phyloP scores from a whole-genome alignment of 345 rosid species.

The Carallia brachiata region DNA sequence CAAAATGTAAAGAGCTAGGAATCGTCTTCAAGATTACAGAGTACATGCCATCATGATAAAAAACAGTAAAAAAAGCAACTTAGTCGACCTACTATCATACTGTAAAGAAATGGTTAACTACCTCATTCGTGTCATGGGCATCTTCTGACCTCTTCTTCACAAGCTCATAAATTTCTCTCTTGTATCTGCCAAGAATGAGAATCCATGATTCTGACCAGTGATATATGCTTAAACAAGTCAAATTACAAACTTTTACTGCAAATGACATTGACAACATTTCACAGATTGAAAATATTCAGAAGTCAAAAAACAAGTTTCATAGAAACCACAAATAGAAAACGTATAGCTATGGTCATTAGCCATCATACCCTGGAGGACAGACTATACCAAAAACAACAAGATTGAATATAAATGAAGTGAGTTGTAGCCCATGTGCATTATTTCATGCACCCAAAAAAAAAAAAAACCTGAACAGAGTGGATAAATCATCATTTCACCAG shows the following conservation, averaged over 20 bases:
- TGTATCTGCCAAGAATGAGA: constrained; percentile 50
- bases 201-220: constrained; percentile 4
- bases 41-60: background rate
- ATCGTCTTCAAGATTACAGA: background rate
- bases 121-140: constrained; percentile 65
- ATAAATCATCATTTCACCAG: too few relatives aligned
- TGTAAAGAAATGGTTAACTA: constrained; percentile 17
- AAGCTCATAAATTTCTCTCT: constrained; percentile 80
- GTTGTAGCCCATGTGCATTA: too few relatives aligned
- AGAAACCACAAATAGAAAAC: too few relatives aligned
- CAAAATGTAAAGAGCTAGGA: background rate
- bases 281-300: background rate
- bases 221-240: background rate
- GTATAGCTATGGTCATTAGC: too few relatives aligned
- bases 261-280: background rate
- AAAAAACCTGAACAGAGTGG: too few relatives aligned
- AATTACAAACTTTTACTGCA: background rate
- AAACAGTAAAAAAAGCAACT: background rate
- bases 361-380: too few relatives aligned
- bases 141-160: constrained; percentile 75
- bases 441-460: too few relatives aligned
- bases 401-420: too few relatives aligned
- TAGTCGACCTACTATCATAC: too few relatives aligned
- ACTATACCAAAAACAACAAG: too few relatives aligned
- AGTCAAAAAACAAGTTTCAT: background rate